Conservation (phyloP, 208 protist genomes). For the Trypanosoma rangeli region DNA sequence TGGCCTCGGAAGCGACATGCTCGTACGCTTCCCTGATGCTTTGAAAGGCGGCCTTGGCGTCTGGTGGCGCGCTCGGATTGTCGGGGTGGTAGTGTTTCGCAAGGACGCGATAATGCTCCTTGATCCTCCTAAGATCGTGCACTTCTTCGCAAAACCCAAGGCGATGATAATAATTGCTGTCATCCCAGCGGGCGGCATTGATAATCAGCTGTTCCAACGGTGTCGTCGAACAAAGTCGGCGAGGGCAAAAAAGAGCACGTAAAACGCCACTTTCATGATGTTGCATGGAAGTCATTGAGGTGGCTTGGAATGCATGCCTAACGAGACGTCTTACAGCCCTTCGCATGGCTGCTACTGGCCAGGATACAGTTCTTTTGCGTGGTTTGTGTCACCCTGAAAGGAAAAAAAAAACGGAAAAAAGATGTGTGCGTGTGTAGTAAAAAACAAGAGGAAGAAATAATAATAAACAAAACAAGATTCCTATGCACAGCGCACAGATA, state of each 20-base stretch:
- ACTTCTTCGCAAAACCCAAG: constrained; percentile 57
- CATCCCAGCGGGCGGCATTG: constrained; percentile 39
- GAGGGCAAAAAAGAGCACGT: not conserved
- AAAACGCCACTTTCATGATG: not conserved
- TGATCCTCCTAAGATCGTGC: constrained; percentile 45
- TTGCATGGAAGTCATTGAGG: not conserved
- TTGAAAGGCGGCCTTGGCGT: constrained; percentile 54
- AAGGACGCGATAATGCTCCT: constrained; percentile 64
- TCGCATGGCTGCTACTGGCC: constrained; percentile 1
- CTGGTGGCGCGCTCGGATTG: constrained; percentile 24
- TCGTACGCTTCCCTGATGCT: constrained; percentile 82
- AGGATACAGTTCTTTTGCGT: not conserved
- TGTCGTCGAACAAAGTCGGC: constrained; percentile 2
- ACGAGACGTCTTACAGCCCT: not conserved
- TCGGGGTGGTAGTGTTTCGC: constrained; percentile 85
- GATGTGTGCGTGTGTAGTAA: not conserved
- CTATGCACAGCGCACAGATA: not conserved
- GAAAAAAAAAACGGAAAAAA: not conserved
- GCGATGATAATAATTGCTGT: constrained; percentile 46
- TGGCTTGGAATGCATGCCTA: not conserved
- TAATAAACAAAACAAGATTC: not conserved
- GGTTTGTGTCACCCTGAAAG: not conserved
- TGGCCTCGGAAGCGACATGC: constrained; percentile 28
- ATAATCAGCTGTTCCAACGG: constrained; percentile 37
- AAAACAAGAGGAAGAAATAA: not conserved